Conservation (phyloP, 108 stramenopile genomes). For the Pseudonitzschia delicatissima region DNA sequence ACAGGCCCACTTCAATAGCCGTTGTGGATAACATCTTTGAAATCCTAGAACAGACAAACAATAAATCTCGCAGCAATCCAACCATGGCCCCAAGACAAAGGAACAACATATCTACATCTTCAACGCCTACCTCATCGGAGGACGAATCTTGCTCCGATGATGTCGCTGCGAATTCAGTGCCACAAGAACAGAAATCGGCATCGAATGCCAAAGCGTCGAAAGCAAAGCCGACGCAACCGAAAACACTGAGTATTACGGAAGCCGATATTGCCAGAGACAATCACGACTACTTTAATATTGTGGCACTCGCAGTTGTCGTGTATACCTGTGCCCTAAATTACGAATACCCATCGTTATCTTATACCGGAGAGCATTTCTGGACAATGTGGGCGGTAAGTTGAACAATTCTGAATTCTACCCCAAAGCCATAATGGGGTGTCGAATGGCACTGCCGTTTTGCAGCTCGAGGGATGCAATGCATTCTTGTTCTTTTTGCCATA, state of each 20-base stretch:
- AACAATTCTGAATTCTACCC: neutral
- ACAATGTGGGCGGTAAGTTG: constrained; percentile 36
- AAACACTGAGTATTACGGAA: constrained; percentile 28
- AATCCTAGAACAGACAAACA: too few species aligned
- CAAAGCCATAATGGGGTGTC: neutral
- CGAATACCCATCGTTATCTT: constrained; percentile 3
- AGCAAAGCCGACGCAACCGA: neutral
- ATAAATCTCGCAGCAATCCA: too few species aligned
- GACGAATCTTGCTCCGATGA: constrained; percentile 9
- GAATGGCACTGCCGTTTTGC: too few species aligned
- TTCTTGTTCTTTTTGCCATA: constrained; percentile 2
- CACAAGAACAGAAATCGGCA: neutral
- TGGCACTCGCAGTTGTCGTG: constrained; percentile 44
- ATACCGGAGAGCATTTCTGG: constrained; percentile 35
- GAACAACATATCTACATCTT: neutral
- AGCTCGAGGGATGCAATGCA: too few species aligned
- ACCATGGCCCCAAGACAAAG: constrained; percentile 9
- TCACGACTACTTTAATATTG: constrained; percentile 76
- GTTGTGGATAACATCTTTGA: too few species aligned
- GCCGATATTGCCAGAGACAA: constrained; percentile 54
- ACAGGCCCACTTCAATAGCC: too few species aligned
- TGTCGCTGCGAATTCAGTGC: neutral
- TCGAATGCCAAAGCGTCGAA: neutral
- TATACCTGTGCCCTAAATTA: constrained; percentile 6
- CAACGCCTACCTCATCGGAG: neutral